These are phyloP conservation scores for Mrakia blollopis DNA, from an alignment of 768 basidiomycete species.

Conservation along the genomic window DNA sequence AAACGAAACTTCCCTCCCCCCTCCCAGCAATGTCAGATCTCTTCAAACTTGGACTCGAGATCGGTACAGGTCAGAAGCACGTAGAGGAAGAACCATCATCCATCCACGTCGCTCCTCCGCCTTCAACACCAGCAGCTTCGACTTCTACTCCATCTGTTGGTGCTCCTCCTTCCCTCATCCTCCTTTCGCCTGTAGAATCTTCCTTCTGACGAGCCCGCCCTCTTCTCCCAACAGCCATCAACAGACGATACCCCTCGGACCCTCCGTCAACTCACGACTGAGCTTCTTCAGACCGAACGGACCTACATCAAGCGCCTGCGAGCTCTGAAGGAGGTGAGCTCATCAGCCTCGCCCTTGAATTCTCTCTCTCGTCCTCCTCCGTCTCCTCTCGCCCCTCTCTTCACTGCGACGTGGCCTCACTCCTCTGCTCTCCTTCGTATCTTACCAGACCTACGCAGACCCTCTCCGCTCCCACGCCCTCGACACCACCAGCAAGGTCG, in stretches of 20 bases:
- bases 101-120: neutral
- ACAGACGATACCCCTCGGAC: neutral
- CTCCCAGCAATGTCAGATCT: constrained; percentile 1
- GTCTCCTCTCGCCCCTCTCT: neutral
- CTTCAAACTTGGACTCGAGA: constrained; percentile 14
- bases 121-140: neutral
- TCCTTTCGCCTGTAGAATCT: neutral
- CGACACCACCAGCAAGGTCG: constrained; percentile 57
- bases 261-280: constrained; percentile 67
- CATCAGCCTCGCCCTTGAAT: too few relatives aligned
- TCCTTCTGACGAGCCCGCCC: neutral
- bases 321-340: constrained; percentile 56
- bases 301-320: constrained; percentile 79
- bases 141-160: neutral
- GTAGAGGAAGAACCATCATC: neutral
- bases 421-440: neutral
- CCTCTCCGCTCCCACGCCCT: constrained; percentile 83
- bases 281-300: constrained; percentile 84
- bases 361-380: neutral
- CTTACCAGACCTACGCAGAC: constrained; percentile 69
- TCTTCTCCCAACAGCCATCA: too few relatives aligned
- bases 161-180: neutral
- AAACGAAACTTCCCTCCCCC: too few relatives aligned
- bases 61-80: neutral
- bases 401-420: neutral